Evolutionary conservation across 257 asterid genomes (phyloP).

Genomic region (Dorcoceras hygrometricum): DNA sequence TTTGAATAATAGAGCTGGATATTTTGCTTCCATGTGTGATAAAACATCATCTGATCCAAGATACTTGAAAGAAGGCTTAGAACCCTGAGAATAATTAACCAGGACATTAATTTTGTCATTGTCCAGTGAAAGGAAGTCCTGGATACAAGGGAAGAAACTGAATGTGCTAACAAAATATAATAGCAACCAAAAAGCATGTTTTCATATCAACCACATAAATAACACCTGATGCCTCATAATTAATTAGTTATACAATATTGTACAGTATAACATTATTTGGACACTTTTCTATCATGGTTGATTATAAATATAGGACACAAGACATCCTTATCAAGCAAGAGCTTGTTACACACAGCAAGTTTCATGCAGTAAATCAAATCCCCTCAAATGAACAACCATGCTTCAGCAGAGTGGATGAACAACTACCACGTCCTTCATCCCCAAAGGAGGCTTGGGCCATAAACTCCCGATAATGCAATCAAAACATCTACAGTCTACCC

Average conservation of each 20-base stretch:
- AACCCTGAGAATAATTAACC: conserved; percentile 46
- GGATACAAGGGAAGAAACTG: background rate
- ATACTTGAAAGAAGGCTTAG: conserved; percentile 63
- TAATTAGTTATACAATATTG: background rate
- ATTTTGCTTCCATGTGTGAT: conserved; percentile 90
- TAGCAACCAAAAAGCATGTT: background rate
- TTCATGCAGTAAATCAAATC: background rate
- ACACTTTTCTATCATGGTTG: background rate
- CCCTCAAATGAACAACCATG: background rate
- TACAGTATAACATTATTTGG: background rate
- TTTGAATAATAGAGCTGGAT: conserved; percentile 83
- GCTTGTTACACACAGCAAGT: background rate
- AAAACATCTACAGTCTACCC: conserved; percentile 8
- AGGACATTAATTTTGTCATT: background rate
- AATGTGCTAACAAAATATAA: background rate
- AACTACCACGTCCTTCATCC: no score
- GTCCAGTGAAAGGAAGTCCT: background rate
- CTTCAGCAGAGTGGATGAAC: conserved; percentile 11
- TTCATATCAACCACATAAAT: background rate
- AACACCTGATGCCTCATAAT: background rate
- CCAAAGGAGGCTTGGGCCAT: no score
- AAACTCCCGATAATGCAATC: background rate
- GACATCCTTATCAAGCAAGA: background rate
- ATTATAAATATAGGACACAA: background rate
- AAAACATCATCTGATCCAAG: conserved; percentile 71